Evolutionary conservation across 345 rosid genomes (phyloP), one percentile per base, ranked within the genome.

Genomic region (Viola odorata): DNA sequence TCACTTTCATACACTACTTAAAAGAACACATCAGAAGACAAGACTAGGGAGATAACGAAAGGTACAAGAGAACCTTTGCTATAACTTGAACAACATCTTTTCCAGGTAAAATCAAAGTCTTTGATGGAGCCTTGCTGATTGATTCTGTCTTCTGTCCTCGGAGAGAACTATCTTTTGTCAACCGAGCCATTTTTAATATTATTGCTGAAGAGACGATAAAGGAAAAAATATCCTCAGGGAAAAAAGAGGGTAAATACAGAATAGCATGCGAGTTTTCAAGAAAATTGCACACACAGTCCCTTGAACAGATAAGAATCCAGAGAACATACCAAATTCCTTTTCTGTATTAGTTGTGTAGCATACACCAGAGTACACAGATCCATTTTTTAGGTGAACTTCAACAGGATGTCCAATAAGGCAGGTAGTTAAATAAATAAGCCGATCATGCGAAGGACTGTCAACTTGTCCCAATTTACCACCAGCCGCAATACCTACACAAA

Each of bases 21-120:
- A 52, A 62, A 36, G 51, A 12, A 12, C 32, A 41, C 45, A 56
- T 50, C 39, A 65, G 8, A 52, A 63, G 44, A 37, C 32, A 69
- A 57, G 45, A 40, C 13, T 56, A 10, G n/a, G 60, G 70, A 63
- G 11, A 57, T 15, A 57, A 44, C 17, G 74, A 61, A 54, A 47
- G 32, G 32, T 39, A 52, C n/a, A 42, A 56, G 47, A 68, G 66
- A 76, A 94, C 99, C 97, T 91, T 85, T 14, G 96, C 97, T 68
- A 84, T 62, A 81, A 95, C 82, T 86, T 91, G 95, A 69, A 85
- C 96, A 73, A 91, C 83, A 53, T 95, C 96, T 70, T 81, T 83
- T 12, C 83, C 91, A 66, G 88, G 87, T 68, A 95, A 77, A 61
- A 88, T 78, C 40, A 91, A 73, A 42, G 85, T 80, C 75, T 71